Conservation (phyloP, 202 grass and related monocot species). For the Hordeum pubiflorum region DNA sequence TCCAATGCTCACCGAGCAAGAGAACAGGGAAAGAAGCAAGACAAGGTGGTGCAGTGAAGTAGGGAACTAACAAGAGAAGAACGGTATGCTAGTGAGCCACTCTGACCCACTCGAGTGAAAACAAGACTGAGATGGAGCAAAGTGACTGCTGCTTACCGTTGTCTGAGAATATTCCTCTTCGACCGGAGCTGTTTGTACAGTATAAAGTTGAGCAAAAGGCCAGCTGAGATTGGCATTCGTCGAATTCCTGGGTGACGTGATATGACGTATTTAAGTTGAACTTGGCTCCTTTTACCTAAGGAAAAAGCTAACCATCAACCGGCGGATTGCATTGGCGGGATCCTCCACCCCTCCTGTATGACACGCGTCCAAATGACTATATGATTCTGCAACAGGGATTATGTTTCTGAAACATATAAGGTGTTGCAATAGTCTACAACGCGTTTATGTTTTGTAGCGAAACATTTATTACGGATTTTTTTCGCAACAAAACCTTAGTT, state of each 20-base stretch:
- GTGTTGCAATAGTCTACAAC: no score
- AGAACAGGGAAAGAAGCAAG: not conserved
- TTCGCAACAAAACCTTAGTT: no score
- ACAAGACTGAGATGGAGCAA: constrained; percentile 18
- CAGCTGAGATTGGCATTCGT: constrained; percentile 11
- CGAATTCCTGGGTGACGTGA: constrained; percentile 8
- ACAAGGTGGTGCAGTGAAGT: constrained; percentile 34
- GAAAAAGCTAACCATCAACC: no score
- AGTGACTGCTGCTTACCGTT: constrained; percentile 34
- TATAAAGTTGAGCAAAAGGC: constrained; percentile 14
- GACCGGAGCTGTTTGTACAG: constrained; percentile 7
- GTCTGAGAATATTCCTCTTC: constrained; percentile 47
- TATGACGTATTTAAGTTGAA: constrained; percentile 15
- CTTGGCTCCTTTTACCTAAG: constrained; percentile 14
- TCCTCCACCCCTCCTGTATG: no score
- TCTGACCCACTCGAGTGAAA: constrained; percentile 30
- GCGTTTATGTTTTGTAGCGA: no score
- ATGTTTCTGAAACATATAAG: no score
- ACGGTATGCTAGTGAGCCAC: constrained; percentile 1
- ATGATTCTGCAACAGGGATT: no score
- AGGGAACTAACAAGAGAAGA: constrained; percentile 22
- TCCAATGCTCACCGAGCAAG: constrained; percentile 10
- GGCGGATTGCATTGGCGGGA: no score
- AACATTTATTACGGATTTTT: no score
- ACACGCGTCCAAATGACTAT: no score